These are phyloP conservation scores for Solanum corneliomulleri DNA, from an alignment of 257 asterid genomes.

Conservation along the genomic window DNA sequence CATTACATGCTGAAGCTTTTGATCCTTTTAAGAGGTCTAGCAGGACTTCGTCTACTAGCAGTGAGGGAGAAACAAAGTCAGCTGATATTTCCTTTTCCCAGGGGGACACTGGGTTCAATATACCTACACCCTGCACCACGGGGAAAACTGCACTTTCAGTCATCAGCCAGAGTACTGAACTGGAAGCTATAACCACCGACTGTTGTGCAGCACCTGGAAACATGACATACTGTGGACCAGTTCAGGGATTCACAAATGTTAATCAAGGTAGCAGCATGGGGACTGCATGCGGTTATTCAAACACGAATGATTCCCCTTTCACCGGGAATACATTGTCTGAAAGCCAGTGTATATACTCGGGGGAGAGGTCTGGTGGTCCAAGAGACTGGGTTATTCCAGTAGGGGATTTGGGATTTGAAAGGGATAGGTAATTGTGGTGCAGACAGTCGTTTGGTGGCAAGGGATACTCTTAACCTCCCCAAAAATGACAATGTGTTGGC, in stretches of 20 bases:
- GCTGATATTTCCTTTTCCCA: background rate
- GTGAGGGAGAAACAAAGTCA: slow-evolving; percentile 5
- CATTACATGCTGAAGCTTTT: slow-evolving; percentile 18
- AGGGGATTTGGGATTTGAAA: slow-evolving; percentile 33
- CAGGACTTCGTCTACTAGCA: slow-evolving; percentile 1
- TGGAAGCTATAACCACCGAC: slow-evolving; percentile 33
- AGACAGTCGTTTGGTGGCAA: slow-evolving; percentile 35
- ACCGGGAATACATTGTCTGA: slow-evolving; percentile 50
- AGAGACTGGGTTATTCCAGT: slow-evolving; percentile 59
- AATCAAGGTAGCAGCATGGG: slow-evolving; percentile 37
- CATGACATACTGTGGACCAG: slow-evolving; percentile 46
- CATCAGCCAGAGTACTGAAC: slow-evolving; percentile 13
- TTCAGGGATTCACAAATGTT: slow-evolving; percentile 42
- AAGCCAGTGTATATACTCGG: slow-evolving; percentile 47
- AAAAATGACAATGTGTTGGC: slow-evolving; percentile 66
- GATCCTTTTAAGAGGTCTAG: slow-evolving; percentile 38
- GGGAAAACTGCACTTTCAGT: slow-evolving; percentile 21
- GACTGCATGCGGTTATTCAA: slow-evolving; percentile 37
- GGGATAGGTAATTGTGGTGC: slow-evolving; percentile 49
- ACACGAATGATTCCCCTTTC: slow-evolving; percentile 21
- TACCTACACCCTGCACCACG: slow-evolving; percentile 16
- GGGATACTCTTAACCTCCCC: slow-evolving; percentile 50
- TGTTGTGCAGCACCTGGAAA: slow-evolving; percentile 55
- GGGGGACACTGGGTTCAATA: slow-evolving; percentile 3
- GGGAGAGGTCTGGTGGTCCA: slow-evolving; percentile 58